Base-by-base conservation (phyloP, 2,329 filamentous ascomycete species). In the Sporothrix brunneoviolacea region DNA sequence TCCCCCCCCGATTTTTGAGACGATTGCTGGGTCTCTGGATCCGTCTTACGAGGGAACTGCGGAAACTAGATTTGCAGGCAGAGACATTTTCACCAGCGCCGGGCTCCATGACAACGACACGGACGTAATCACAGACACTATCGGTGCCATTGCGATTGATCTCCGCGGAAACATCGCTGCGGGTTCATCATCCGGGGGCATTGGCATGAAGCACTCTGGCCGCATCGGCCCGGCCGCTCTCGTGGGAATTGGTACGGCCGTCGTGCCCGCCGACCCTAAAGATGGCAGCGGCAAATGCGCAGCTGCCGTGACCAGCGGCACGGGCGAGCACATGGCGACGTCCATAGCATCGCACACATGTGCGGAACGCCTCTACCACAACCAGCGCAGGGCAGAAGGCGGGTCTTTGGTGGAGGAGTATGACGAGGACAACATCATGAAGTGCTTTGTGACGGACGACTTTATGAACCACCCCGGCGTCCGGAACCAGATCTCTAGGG, bases 271-370 rank as follows among this genome's bases (percentile, higher is more conserved):
- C 22, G 82, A 90, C 55, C 72, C 79, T 2, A 75, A 80, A 27
- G 91, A 96, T 61, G 71, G 79, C 7, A 81, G 88, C 3, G 72
- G 75, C 40, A 76, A 82, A 8, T 81, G 78, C 40, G 88, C 95
- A 24, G 91, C 89, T 27, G 83, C 84, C 22, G 89, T 96, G 19
- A 94, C 90, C 35, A 95, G 89, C 63, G 93, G 93, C 24, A 98
- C 93, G 3, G 93, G 93, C 42, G 93, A 98, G 68, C 93, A 98
- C 64, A 98, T 98, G 86, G 88, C 90, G 32, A 96, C 91, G 0
- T 94, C 91, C 0, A 85, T 94, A 77, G 91, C 93, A 10, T 91
- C 93, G 7, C 83, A 85, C 52, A 84, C 85, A 50, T 95, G 90
- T 63, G 90, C 91, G 1, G 86, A 91, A 57, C 81, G 93, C 40